A percentile compares a stretch with the other conserved stretches of the same genome.
phyloP scores from a whole-genome alignment of 352 stramenopile genomes.

The Pythium aphanidermatum region DNA sequence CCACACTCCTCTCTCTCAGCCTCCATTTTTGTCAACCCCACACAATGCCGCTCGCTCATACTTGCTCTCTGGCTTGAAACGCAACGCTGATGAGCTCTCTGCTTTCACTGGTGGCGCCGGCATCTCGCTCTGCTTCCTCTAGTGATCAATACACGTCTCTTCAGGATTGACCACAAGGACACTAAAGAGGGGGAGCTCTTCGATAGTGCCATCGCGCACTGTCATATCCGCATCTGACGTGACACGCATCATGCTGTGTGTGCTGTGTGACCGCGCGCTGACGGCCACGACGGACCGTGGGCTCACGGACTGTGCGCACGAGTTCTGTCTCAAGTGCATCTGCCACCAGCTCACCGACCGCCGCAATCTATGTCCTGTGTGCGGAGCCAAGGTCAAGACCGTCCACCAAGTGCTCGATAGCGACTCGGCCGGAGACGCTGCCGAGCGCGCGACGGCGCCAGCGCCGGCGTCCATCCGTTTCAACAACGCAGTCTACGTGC shows the following conservation, averaged over 20 bases:
- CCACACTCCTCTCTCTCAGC: not conserved
- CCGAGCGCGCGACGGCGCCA: constrained; percentile 3
- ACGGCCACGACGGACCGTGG: constrained; percentile 32
- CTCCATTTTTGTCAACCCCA: not conserved
- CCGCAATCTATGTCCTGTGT: constrained; percentile 71
- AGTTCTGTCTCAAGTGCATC: constrained; percentile 72
- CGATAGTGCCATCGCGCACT: not conserved
- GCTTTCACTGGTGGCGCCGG: constrained; percentile 25
- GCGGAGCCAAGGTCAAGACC: constrained; percentile 44
- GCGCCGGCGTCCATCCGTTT: constrained; percentile 64
- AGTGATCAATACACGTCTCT: constrained; percentile 6
- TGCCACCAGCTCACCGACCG: constrained; percentile 37
- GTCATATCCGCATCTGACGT: not conserved
- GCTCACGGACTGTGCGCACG: constrained; percentile 73
- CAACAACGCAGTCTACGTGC: constrained; percentile 71
- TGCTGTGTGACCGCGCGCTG: constrained; percentile 48
- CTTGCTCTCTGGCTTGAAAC: constrained; percentile 56
- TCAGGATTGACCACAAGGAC: constrained; percentile 11
- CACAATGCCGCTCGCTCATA: constrained; percentile 10
- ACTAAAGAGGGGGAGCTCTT: constrained; percentile 8
- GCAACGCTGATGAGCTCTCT: constrained; percentile 37
- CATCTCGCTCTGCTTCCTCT: constrained; percentile 21
- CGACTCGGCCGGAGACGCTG: constrained; percentile 3
- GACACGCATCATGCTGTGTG: constrained; percentile 29
- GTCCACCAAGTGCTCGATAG: constrained; percentile 39